Base-by-base conservation (phyloP, 805 yeast genomes). In the Brettanomyces bruxellensis region DNA sequence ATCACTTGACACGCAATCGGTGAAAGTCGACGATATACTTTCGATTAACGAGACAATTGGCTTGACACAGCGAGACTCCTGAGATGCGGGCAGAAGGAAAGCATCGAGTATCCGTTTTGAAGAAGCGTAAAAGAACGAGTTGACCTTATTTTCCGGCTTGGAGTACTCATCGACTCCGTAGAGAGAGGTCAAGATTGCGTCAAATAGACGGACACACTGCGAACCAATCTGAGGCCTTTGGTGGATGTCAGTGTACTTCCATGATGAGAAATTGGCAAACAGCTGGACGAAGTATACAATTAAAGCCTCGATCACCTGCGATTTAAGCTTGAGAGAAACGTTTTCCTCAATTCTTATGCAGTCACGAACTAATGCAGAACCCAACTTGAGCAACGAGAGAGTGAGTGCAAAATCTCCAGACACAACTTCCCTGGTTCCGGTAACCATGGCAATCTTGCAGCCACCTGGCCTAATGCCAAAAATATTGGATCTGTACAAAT, bases 341-440 rank as follows among this genome's bases (percentile, higher is more conserved):
- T 59, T 59, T 18, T 71, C 66, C 9, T 67, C 61, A 12, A 68
- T 52, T 5, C 67, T 56, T 12, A 79, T 53, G 45, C 81, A 71
- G 50, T 77, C 78, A 4, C 71, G 64, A 0, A 81, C 72, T 38
- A 89, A 66, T 1, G 71, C 61, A 40, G 72, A 71, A 25, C 76
- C 73, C 14, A 89, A 61, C 34, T 75, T 71, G n/a, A 83, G 67
- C 38, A 86, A 59, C 0, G 81, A 61, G 8, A 83, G 55, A 0
- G 91, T 81, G 55, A 88, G 83, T 4, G 65, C 67, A 61, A 76
- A 90, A 34, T 76, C 73, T 3, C 90, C 90, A 40, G 69, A 69
- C 2, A 83, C 79, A 59, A 81, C 74, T 62, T 89, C 96, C 23
- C 79, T 74, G 4, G 88, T 72, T 2, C 90, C 89, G 42, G 87